Evolutionary conservation across 768 basidiomycete genomes (phyloP).

Genomic region (Mycena leptocephala): DNA sequence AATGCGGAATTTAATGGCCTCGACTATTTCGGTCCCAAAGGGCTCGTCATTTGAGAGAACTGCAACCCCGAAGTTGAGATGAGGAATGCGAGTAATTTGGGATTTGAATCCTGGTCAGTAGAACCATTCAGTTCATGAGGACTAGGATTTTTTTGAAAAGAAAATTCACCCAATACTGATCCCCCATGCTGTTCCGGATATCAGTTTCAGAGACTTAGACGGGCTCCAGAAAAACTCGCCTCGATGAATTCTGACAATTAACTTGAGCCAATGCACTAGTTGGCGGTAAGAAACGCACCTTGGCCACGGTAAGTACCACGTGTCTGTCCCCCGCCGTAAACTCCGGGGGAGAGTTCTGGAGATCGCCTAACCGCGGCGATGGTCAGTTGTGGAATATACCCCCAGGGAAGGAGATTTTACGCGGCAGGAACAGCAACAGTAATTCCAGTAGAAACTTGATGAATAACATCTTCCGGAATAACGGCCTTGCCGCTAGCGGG

Average conservation of each 20-base stretch:
- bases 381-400: neutral
- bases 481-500: constrained; percentile 29
- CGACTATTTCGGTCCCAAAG: constrained; percentile 37
- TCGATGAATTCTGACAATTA: constrained; percentile 24
- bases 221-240: neutral
- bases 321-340: constrained; percentile 44
- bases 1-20: constrained; percentile 42
- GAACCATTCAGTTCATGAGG: neutral
- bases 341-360: constrained; percentile 40
- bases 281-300: constrained; percentile 26
- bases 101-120: constrained; percentile 38
- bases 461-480: constrained; percentile 37
- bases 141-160: neutral
- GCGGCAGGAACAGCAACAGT: constrained; percentile 30
- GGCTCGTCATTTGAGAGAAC: constrained; percentile 46
- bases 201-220: neutral
- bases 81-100: constrained; percentile 42
- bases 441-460: constrained; percentile 35
- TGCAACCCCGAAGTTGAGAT: constrained; percentile 45
- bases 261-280: neutral
- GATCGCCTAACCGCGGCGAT: constrained; percentile 11
- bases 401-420: constrained; percentile 18
- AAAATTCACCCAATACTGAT: neutral
- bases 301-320: constrained; percentile 39
- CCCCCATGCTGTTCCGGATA: constrained; percentile 18